Conservation (phyloP, 495 filamentous ascomycete species). For the Jackrogersella multiformis region DNA sequence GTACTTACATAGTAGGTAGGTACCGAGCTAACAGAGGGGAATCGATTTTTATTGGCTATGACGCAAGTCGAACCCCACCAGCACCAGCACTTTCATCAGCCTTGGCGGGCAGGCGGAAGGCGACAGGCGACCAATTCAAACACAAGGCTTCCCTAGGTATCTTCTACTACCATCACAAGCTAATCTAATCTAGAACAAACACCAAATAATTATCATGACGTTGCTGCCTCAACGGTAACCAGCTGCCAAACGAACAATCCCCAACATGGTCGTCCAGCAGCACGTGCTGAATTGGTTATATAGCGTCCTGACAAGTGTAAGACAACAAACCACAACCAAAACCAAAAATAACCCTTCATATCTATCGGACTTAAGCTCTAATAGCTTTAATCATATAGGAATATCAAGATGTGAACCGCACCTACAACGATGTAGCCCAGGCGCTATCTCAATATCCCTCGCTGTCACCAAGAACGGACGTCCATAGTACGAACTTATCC, state of each 20-base stretch:
- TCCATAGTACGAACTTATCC: conserved; percentile 76
- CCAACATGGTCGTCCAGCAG: conserved; percentile 82
- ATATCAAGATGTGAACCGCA: conserved; percentile 90
- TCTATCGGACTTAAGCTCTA: not conserved
- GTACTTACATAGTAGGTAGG: conserved; percentile 1
- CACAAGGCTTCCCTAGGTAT: conserved; percentile 24
- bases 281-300: conserved; percentile 95
- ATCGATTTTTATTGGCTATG: conserved; percentile 15
- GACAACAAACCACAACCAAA: too few relatives aligned
- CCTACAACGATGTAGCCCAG: conserved; percentile 90
- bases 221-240: conserved; percentile 16
- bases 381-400: conserved; percentile 64
- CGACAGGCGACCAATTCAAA: conserved; percentile 4
- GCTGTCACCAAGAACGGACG: conserved; percentile 89
- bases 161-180: not conserved
- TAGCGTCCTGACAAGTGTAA: conserved; percentile 83
- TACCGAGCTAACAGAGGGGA: conserved; percentile 10
- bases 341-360: not conserved
- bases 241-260: conserved; percentile 18
- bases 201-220: conserved; percentile 31
- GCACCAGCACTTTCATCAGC: conserved; percentile 15
- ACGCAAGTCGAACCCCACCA: not conserved
- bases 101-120: conserved; percentile 38
- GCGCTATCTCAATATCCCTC: conserved; percentile 83
- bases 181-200: too few relatives aligned